A percentile compares a stretch with the other conserved stretches of the same genome.
Evolutionary conservation across 192 early-diverging fungal species (phyloP).

Genomic region (Obelidium mucronatum): DNA sequence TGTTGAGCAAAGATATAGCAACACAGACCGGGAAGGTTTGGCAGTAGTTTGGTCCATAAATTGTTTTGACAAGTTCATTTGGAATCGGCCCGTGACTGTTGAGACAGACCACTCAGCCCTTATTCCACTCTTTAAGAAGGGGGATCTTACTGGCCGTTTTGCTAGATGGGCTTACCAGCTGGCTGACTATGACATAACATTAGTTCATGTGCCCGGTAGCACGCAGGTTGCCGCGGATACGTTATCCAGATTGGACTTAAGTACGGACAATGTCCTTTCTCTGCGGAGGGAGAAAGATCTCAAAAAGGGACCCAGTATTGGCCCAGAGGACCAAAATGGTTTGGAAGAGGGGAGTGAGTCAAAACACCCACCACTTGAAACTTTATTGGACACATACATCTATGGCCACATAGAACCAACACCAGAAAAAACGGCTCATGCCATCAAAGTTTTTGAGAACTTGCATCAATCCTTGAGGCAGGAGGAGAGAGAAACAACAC

Average conservation of each 20-base stretch:
- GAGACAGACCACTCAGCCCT: conserved; percentile 47
- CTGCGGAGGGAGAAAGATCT: background rate
- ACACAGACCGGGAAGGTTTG: conserved; percentile 40
- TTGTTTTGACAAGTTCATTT: conserved; percentile 41
- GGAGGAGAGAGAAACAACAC: background rate
- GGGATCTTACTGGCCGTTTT: conserved; percentile 30
- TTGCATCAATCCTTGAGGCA: background rate
- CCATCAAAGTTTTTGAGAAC: background rate
- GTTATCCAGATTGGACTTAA: background rate
- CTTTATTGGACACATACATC: background rate
- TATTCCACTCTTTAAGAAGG: conserved; percentile 24
- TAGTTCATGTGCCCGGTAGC: conserved; percentile 17
- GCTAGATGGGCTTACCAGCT: conserved; percentile 39
- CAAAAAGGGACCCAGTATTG: background rate
- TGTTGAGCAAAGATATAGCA: conserved; percentile 34
- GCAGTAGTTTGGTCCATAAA: conserved; percentile 43
- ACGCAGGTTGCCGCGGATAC: conserved; percentile 4
- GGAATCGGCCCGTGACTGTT: conserved; percentile 30
- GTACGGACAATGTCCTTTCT: background rate
- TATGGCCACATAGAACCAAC: background rate
- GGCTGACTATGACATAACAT: conserved; percentile 30
- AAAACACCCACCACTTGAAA: background rate
- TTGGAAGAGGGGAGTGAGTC: background rate
- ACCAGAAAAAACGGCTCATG: background rate
- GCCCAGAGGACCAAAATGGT: background rate